phyloP scores from a whole-genome alignment of 371 early-diverging fungal species.

The Actinomortierella wolfii region DNA sequence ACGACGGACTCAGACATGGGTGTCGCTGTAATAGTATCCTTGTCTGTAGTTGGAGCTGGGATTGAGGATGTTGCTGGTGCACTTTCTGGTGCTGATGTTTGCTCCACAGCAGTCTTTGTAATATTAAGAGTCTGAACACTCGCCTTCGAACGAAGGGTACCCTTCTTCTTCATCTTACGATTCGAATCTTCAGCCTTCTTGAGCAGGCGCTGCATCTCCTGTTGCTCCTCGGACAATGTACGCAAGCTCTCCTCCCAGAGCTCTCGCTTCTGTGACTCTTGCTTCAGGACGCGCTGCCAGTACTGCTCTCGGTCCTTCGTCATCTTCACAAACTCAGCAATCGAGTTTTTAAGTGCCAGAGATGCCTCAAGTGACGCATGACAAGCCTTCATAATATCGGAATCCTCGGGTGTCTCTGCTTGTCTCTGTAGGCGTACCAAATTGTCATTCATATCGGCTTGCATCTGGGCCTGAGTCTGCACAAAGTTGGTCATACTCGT shows the following conservation, averaged over 20 bases:
- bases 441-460: slow-evolving; percentile 31
- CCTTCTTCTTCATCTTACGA: slow-evolving; percentile 45
- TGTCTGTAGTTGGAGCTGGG: not conserved
- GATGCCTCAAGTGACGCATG: slow-evolving; percentile 27
- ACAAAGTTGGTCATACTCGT: slow-evolving; percentile 45
- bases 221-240: slow-evolving; percentile 50
- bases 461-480: slow-evolving; percentile 40
- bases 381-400: slow-evolving; percentile 31
- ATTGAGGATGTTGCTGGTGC: not conserved
- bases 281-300: slow-evolving; percentile 51
- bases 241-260: slow-evolving; percentile 56
- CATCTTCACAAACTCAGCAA: slow-evolving; percentile 49
- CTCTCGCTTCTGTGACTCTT: slow-evolving; percentile 52
- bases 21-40: not conserved
- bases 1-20: not conserved
- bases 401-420: slow-evolving; percentile 37
- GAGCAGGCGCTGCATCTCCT: slow-evolving; percentile 44
- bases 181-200: slow-evolving; percentile 43
- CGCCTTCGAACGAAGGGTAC: slow-evolving; percentile 29
- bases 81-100: not conserved
- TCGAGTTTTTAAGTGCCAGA: slow-evolving; percentile 32
- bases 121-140: slow-evolving; percentile 15
- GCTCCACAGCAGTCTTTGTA: slow-evolving; percentile 5
- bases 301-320: slow-evolving; percentile 53
- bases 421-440: slow-evolving; percentile 30